phyloP scores from a whole-genome alignment of 352 stramenopile species.

The Pythium pyrilobum region DNA sequence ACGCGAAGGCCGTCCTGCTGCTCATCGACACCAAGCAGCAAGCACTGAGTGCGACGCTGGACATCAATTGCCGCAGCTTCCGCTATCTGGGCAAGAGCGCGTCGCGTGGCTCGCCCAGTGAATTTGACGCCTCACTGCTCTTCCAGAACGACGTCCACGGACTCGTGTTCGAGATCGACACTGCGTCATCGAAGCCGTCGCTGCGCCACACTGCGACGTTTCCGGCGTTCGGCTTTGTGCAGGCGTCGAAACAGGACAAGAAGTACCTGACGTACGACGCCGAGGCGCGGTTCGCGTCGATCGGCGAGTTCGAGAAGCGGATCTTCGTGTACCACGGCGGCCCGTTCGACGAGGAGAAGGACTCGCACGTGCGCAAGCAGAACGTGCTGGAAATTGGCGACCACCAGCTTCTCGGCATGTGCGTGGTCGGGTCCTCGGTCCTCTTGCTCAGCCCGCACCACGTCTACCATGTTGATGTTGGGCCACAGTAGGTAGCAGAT shows the following conservation, averaged over 20 bases:
- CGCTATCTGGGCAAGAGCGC: constrained; percentile 43
- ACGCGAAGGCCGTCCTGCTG: constrained; percentile 55
- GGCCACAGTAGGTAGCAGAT: background rate
- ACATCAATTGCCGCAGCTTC: constrained; percentile 67
- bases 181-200: constrained; percentile 16
- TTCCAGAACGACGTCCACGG: constrained; percentile 84
- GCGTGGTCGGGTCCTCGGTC: constrained; percentile 36
- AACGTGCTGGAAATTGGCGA: constrained; percentile 67
- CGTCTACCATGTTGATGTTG: constrained; percentile 18
- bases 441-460: constrained; percentile 51
- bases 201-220: constrained; percentile 51
- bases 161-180: constrained; percentile 48
- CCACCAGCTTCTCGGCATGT: constrained; percentile 56
- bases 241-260: constrained; percentile 85
- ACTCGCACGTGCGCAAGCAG: constrained; percentile 52
- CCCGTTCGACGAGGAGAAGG: constrained; percentile 17
- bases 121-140: constrained; percentile 33
- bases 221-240: constrained; percentile 78
- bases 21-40: constrained; percentile 36
- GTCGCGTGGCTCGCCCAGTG: background rate
- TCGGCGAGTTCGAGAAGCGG: constrained; percentile 74
- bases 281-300: constrained; percentile 46
- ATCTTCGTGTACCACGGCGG: constrained; percentile 68
- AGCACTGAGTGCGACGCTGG: constrained; percentile 34
- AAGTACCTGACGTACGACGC: constrained; percentile 73